Conservation (phyloP, 371 early-diverging fungal genomes). For the Umbelopsis sp. region DNA sequence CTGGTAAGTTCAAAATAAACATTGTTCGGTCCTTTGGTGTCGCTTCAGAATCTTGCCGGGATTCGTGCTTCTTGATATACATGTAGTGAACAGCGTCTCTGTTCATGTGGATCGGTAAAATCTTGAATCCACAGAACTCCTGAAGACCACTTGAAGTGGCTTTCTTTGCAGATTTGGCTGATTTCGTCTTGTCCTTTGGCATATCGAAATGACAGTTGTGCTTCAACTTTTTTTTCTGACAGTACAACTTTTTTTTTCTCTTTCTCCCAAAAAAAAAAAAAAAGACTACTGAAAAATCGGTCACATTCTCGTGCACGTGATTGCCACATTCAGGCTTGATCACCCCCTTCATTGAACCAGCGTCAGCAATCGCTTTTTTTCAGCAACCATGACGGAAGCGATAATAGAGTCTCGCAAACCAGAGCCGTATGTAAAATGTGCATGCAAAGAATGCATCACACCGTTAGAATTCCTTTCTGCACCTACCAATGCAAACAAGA, state of each 20-base stretch:
- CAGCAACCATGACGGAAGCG: conserved; percentile 5
- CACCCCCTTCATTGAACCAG: not conserved
- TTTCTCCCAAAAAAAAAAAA: not conserved
- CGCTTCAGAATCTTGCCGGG: conserved; percentile 47
- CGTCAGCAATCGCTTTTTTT: not conserved
- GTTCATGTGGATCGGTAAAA: conserved; percentile 55
- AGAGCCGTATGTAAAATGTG: conserved; percentile 52
- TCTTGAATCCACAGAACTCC: conserved; percentile 59
- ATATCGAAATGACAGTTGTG: not conserved
- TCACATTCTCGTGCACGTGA: conserved; percentile 12
- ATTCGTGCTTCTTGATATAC: conserved; percentile 75
- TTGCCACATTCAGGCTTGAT: not conserved
- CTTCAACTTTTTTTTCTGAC: not conserved
- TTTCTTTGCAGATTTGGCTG: conserved; percentile 1
- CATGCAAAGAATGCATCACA: conserved; percentile 44
- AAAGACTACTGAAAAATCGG: not conserved
- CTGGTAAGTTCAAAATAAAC: conserved; percentile 82
- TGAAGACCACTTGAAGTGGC: conserved; percentile 33
- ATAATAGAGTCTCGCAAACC: conserved; percentile 38
- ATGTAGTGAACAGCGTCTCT: conserved; percentile 63
- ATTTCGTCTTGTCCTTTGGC: conserved; percentile 11
- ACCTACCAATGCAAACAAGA: conserved; percentile 26
- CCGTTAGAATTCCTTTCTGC: conserved; percentile 47
- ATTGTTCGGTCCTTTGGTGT: conserved; percentile 73
- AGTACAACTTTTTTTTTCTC: not conserved